Evolutionary conservation across 352 stramenopile species (phyloP).

Genomic region (Globisporangium iwayamae): DNA sequence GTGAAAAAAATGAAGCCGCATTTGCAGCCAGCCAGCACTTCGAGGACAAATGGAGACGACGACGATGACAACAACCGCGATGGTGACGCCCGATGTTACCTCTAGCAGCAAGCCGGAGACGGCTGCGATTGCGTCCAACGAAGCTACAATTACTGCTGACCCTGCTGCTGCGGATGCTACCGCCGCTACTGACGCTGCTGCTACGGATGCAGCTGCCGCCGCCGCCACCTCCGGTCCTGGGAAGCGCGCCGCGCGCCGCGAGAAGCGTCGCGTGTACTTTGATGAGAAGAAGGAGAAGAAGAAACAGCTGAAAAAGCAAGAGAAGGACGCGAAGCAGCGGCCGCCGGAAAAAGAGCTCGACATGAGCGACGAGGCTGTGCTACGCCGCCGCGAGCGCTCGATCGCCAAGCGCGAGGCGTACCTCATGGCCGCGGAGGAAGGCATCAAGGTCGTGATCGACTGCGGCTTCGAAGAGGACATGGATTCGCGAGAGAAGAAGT

Average conservation of each 20-base stretch:
- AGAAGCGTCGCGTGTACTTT: slow-evolving; percentile 61
- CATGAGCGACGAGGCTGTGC: slow-evolving; percentile 75
- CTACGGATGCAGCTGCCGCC: too few relatives aligned
- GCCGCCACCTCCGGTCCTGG: slow-evolving; percentile 13
- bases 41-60: too few relatives aligned
- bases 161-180: neutral
- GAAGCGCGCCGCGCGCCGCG: slow-evolving; percentile 52
- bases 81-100: neutral
- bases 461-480: slow-evolving; percentile 94
- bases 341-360: slow-evolving; percentile 51
- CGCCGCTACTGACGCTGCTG: too few relatives aligned
- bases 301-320: slow-evolving; percentile 60
- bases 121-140: neutral
- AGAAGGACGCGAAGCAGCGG: slow-evolving; percentile 30
- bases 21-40: too few relatives aligned
- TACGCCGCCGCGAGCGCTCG: slow-evolving; percentile 49
- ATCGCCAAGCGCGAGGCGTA: slow-evolving; percentile 72
- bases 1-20: too few relatives aligned
- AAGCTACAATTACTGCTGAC: neutral
- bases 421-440: slow-evolving; percentile 83
- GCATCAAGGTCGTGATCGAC: slow-evolving; percentile 88
- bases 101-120: neutral
- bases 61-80: too few relatives aligned
- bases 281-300: slow-evolving; percentile 87
- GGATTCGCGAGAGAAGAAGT: slow-evolving; percentile 91